Base-by-base conservation (phyloP, 108 stramenopile genomes). In the Skeletonema grethae region DNA sequence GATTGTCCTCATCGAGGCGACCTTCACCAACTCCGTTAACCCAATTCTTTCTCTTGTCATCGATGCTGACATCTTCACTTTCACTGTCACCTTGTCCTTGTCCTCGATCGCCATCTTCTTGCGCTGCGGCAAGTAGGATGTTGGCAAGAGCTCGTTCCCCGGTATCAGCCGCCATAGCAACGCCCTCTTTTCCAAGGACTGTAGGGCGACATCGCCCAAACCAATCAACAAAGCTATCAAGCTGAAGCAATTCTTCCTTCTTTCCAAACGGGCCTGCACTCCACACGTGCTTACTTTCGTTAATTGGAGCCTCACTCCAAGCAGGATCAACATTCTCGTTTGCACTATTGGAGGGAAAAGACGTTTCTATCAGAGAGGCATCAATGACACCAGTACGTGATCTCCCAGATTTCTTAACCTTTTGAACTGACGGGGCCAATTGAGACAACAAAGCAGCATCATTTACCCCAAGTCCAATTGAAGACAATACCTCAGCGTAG, bases 11-110 rank as follows among this genome's bases (percentile, higher is more conserved):
- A 68, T 95, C 95, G 28, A 81, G 75, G 32, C 84, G 82, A 8
- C 88, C 95, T 77, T 95, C 92, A 11, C 95, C 95, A 55, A 95
- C 76, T 22, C 90, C 84, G 66, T 90, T 89, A 9, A 89, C 76
- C 95, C 95, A 95, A 29, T 84, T 84, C 57, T 89, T 85, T 61
- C 67, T 64, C 59, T 36, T 57, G 15, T 18, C 61, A 7, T 59
- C 65, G 46, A n/a, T 5, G 25, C 30, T 57, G 30, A 43, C 65
- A 36, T 55, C 41, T 32, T 57, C 60, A 45, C 65, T 65, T 12
- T 69, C 82, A 45, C 62, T 65, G 5, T 69, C 82, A 43, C 65
- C 75, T 24, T 9, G 58, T 35, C 65, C 75, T 24, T 9, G 58
- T 35, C 82, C 69, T 13, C 72, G 85, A 31, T 68, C 61, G 9